Base-by-base conservation (phyloP, 1,284 basidiomycete species). In the Puccinia horiana region DNA sequence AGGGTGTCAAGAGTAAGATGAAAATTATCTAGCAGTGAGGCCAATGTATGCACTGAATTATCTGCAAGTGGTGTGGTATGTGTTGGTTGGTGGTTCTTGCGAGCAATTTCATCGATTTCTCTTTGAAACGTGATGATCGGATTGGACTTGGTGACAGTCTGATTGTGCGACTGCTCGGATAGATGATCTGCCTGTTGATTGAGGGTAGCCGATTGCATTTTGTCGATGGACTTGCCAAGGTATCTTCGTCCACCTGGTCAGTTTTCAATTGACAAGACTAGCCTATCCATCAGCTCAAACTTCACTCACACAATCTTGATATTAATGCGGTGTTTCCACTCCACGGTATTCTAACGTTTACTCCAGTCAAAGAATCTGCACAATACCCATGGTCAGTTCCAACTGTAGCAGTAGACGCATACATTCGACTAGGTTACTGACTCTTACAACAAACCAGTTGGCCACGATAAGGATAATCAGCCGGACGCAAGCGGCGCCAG, bases 31-130 rank as follows among this genome's bases (percentile, higher is more conserved):
- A 73, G 23, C 49, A 52, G 42, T 20, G 32, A 20, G 70, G 47
- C 42, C 42, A 73, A 12, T 73, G 70, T 23, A 73, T 49, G 47
- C 1, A 32, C 18, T 47, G 44, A 23, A 54, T 69, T 69, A 44
- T 69, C 65, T 69, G 65, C 11, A n/a, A n/a, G 18, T 44, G 44
- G 29, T 3, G 42, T 35, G 20, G 70, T 37, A n/a, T 12, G 40
- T 49, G 44, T 5, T 70, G 67, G 49, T 3, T 73, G 70, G 16
- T 73, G 44, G 29, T 52, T 73, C 47, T 73, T 73, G 16, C 49
- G 44, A 52, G 70, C 70, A 73, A 73, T 73, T 26, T 73, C 70
- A 73, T 73, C 70, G 18, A 73, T 73, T 35, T 73, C 70, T 73
- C 35, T 73, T 35, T 73, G 70, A 18, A 73, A 73, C n/a, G 32